Conservation (phyloP, 2,329 filamentous ascomycete genomes). For the Ophiocordyceps unilateralis region DNA sequence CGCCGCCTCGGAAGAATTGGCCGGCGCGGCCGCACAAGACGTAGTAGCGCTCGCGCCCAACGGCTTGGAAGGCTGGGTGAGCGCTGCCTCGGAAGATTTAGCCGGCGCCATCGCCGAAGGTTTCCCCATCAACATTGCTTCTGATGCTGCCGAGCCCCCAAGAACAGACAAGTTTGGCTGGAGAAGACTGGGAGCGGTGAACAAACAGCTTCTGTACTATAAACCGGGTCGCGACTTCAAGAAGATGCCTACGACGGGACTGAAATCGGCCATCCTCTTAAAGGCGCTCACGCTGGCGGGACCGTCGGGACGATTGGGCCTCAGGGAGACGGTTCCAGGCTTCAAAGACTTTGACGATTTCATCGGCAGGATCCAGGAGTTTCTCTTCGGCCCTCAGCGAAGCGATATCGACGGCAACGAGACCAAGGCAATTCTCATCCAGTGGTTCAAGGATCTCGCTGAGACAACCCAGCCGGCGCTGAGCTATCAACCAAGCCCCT, state of each 20-base stretch:
- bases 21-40: too few relatives aligned
- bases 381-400: background rate
- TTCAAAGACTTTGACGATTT: background rate
- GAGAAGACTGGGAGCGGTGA: background rate
- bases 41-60: too few relatives aligned
- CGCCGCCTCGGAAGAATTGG: background rate
- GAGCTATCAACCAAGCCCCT: background rate
- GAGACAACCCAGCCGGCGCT: background rate
- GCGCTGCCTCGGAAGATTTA: background rate
- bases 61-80: too few relatives aligned
- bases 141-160: background rate
- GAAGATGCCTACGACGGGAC: background rate
- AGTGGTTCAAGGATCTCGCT: background rate
- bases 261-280: background rate
- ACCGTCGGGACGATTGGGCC: background rate
- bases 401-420: background rate
- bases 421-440: background rate
- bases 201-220: background rate
- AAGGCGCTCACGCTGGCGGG: background rate
- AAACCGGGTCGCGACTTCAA: background rate
- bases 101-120: background rate
- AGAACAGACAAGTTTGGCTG: background rate
- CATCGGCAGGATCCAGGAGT: background rate
- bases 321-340: background rate
- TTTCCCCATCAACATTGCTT: background rate